These are phyloP conservation scores for Sporothrix dimorphospora DNA, from an alignment of 2,329 filamentous ascomycete genomes.

Conservation along the genomic window DNA sequence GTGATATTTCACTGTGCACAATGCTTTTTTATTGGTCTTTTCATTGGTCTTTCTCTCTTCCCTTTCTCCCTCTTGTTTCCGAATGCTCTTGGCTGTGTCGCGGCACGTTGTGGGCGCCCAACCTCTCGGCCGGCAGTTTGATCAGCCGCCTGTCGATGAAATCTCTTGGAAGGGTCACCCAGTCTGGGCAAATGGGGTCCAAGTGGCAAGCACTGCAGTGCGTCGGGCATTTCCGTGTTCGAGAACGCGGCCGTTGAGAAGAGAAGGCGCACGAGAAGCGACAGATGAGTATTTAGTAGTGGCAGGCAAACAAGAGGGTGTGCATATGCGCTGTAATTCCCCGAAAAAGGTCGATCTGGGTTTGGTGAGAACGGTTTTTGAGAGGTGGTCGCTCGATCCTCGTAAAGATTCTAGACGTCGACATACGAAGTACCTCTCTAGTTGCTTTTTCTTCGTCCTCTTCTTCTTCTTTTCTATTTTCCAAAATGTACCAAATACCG, in stretches of 20 bases:
- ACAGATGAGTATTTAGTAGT: not conserved
- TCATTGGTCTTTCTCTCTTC: not conserved
- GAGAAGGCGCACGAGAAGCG: not conserved
- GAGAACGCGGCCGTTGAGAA: not conserved
- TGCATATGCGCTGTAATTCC: conserved; percentile 9
- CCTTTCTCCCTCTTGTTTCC: not conserved
- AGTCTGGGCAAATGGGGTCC: conserved; percentile 26
- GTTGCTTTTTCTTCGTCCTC: not conserved
- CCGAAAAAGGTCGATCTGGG: conserved; percentile 5
- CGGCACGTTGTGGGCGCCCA: not conserved
- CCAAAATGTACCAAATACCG: no score
- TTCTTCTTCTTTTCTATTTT: not conserved
- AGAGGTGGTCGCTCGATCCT: not conserved
- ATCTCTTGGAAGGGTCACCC: conserved; percentile 3
- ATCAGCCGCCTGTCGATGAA: conserved; percentile 26
- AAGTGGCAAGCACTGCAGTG: conserved; percentile 9
- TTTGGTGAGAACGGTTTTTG: not conserved
- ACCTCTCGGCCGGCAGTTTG: conserved; percentile 22
- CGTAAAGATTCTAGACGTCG: not conserved
- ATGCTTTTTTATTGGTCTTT: not conserved
- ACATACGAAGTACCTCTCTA: not conserved
- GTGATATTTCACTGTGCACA: not conserved
- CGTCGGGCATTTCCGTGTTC: not conserved
- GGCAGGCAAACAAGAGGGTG: not conserved
- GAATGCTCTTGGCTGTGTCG: not conserved